A percentile compares a stretch with the other conserved stretches of the same genome.
Evolutionary conservation across 768 basidiomycete genomes (phyloP).

Genomic region (Leucocoprinus sp.): DNA sequence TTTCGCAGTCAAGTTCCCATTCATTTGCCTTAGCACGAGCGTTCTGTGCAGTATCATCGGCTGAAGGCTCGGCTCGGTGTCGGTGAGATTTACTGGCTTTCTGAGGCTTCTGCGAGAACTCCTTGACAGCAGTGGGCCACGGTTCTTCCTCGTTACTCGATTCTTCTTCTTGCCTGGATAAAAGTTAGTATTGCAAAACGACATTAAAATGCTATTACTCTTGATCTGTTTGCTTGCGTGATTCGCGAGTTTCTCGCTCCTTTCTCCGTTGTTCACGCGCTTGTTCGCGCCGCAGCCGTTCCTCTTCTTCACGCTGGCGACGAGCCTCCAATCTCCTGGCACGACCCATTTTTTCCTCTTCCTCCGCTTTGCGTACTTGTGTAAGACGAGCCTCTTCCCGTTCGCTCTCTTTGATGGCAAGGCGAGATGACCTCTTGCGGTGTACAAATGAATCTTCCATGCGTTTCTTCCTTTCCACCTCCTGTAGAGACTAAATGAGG

Average conservation of each 20-base stretch:
- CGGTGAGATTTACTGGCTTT: background rate
- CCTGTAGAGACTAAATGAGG: conserved; percentile 29
- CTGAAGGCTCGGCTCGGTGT: background rate
- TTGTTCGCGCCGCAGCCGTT: conserved; percentile 44
- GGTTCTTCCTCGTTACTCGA: background rate
- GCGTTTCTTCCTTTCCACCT: conserved; percentile 50
- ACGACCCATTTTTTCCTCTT: conserved; percentile 59
- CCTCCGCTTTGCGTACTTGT: conserved; percentile 54
- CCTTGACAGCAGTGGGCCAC: background rate
- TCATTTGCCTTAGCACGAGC: conserved; percentile 48
- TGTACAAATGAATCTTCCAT: conserved; percentile 72
- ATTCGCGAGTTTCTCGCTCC: conserved; percentile 40
- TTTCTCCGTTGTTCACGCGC: conserved; percentile 48
- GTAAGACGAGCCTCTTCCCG: conserved; percentile 62
- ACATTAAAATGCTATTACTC: conserved; percentile 11
- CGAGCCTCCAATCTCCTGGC: conserved; percentile 50
- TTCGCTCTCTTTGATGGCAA: conserved; percentile 74
- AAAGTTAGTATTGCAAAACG: background rate
- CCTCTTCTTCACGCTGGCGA: conserved; percentile 47
- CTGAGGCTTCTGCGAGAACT: background rate
- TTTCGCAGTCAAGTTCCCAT: conserved; percentile 87
- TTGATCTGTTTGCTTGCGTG: conserved; percentile 20
- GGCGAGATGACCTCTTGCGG: conserved; percentile 86
- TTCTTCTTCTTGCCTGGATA: conserved; percentile 6
- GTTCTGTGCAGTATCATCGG: conserved; percentile 19